phyloP scores from a whole-genome alignment of 2,329 filamentous ascomycete species.

The Neonectria coccinea region DNA sequence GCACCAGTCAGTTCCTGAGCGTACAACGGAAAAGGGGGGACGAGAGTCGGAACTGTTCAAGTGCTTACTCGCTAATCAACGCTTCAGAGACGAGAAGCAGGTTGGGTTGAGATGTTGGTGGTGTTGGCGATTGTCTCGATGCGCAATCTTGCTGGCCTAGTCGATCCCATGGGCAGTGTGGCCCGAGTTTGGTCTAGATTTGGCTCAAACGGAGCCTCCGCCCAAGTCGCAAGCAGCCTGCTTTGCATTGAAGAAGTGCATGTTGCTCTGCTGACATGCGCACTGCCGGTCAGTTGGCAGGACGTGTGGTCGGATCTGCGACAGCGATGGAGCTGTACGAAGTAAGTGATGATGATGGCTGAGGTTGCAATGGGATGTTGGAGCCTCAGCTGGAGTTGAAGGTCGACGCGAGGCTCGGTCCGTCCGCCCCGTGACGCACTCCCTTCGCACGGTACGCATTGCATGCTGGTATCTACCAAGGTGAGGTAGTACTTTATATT shows the following conservation, averaged over 20 bases:
- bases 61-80: slow-evolving; percentile 1
- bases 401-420: slow-evolving; percentile 23
- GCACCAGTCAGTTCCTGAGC: slow-evolving; percentile 22
- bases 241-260: slow-evolving; percentile 12
- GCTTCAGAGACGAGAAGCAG: not conserved
- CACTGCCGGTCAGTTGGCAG: slow-evolving; percentile 20
- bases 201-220: slow-evolving; percentile 22
- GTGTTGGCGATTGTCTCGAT: slow-evolving; percentile 6
- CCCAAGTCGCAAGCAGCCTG: slow-evolving; percentile 15
- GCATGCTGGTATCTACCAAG: too few relatives aligned
- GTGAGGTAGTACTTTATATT: too few relatives aligned
- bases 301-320: not conserved
- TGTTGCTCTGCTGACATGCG: slow-evolving; percentile 16
- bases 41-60: slow-evolving; percentile 19
- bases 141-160: slow-evolving; percentile 23
- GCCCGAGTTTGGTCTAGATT: slow-evolving; percentile 37
- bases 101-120: slow-evolving; percentile 29
- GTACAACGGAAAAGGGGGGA: slow-evolving; percentile 35
- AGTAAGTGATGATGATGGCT: slow-evolving; percentile 2
- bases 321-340: slow-evolving; percentile 1
- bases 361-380: slow-evolving; percentile 5
- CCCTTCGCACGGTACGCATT: slow-evolving; percentile 5
- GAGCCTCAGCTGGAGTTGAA: slow-evolving; percentile 19
- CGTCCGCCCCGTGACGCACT: slow-evolving; percentile 19
- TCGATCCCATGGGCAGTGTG: slow-evolving; percentile 29